Percentiles rank a stretch among this genome's conserved stretches.
Evolutionary conservation across 2,329 filamentous ascomycete genomes (phyloP).

Genomic region (Pseudogymnoascus pannorum): DNA sequence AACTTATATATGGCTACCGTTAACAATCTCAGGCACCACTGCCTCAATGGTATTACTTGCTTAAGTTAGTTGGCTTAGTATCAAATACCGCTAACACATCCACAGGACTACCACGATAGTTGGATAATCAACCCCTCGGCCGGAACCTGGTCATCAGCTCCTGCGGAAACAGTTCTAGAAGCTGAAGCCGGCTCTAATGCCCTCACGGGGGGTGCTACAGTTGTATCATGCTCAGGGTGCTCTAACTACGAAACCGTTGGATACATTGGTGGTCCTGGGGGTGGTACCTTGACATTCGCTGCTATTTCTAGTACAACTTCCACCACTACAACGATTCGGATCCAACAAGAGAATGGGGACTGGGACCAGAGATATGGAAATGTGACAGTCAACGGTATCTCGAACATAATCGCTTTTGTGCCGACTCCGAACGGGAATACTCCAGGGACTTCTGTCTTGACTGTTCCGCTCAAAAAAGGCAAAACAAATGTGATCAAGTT

Average conservation of each 20-base stretch:
- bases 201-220: slow-evolving; percentile 38
- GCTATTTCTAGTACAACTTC: slow-evolving; percentile 37
- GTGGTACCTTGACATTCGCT: slow-evolving; percentile 41
- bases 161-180: slow-evolving; percentile 42
- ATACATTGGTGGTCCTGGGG: slow-evolving; percentile 44
- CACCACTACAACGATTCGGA: slow-evolving; percentile 43
- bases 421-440: slow-evolving; percentile 39
- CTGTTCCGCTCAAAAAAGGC: slow-evolving; percentile 41
- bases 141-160: slow-evolving; percentile 38
- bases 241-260: slow-evolving; percentile 43
- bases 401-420: slow-evolving; percentile 47
- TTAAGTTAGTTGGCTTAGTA: not conserved
- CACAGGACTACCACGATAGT: slow-evolving; percentile 42
- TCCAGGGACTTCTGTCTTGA: slow-evolving; percentile 40
- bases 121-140: slow-evolving; percentile 43
- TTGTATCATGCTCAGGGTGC: slow-evolving; percentile 43
- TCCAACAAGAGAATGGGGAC: slow-evolving; percentile 52
- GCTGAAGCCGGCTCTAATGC: slow-evolving; percentile 38
- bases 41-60: slow-evolving; percentile 38
- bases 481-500: slow-evolving; percentile 42
- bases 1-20: slow-evolving; percentile 59
- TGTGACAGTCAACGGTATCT: slow-evolving; percentile 48
- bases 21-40: slow-evolving; percentile 44
- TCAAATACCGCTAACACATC: not conserved
- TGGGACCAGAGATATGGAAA: slow-evolving; percentile 42